Percentiles rank a stretch among this genome's conserved stretches.
Conservation (phyloP, 306 rosid genomes). For the Geum urbanum region DNA sequence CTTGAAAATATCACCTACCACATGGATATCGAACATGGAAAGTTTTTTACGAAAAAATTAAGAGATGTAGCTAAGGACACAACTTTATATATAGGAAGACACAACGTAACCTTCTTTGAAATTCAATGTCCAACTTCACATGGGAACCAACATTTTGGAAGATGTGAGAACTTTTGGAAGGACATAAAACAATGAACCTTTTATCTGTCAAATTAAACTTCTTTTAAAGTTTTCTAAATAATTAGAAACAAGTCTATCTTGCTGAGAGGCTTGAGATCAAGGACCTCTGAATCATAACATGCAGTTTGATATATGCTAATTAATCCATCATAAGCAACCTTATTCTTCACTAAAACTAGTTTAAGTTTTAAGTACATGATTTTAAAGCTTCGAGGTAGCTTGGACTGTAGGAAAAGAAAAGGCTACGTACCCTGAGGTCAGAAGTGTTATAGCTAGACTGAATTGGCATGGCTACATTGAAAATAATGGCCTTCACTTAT, state of each 20-base stretch:
- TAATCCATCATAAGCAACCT: constrained; percentile 37
- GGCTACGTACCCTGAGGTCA: constrained; percentile 45
- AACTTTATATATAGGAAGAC: constrained; percentile 45
- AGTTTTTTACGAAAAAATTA: constrained; percentile 12
- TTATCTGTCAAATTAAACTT: neutral
- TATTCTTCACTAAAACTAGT: constrained; percentile 40
- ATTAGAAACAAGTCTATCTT: constrained; percentile 9
- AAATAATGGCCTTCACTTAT: constrained; percentile 10
- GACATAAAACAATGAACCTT: constrained; percentile 4
- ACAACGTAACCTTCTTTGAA: constrained; percentile 13
- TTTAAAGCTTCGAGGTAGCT: constrained; percentile 36
- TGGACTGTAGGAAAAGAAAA: constrained; percentile 62
- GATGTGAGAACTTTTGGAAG: constrained; percentile 25
- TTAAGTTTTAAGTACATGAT: constrained; percentile 16
- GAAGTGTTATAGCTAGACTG: constrained; percentile 40
- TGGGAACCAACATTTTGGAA: constrained; percentile 17
- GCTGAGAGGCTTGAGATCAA: constrained; percentile 14
- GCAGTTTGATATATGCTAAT: constrained; percentile 65
- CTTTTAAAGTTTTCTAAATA: neutral
- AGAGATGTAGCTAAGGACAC: neutral
- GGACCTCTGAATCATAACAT: constrained; percentile 82
- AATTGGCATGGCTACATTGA: constrained; percentile 47
- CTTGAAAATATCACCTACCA: neutral
- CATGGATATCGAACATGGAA: constrained; percentile 7
- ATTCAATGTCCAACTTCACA: constrained; percentile 18